Conservation (phyloP, 768 basidiomycete species). For the Candolleomyces efflorescens region DNA sequence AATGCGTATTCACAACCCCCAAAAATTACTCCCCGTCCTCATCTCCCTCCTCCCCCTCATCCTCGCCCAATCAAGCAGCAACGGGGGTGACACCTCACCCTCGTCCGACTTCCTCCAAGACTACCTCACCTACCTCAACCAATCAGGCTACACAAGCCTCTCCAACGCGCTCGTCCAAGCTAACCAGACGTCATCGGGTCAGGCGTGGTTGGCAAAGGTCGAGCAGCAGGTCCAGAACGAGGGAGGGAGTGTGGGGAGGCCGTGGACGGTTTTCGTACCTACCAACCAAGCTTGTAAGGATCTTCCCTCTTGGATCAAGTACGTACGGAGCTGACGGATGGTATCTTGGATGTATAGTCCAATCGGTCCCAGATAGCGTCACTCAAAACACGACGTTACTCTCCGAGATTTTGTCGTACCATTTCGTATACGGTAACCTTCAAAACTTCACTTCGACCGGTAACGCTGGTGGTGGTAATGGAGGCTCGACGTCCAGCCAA, state of each 20-base stretch:
- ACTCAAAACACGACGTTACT: constrained; percentile 23
- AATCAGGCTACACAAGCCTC: constrained; percentile 37
- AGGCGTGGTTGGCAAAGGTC: constrained; percentile 29
- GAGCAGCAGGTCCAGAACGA: no score
- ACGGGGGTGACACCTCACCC: constrained; percentile 6
- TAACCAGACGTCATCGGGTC: constrained; percentile 40
- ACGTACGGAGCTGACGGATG: constrained; percentile 15
- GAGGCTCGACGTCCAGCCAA: constrained; percentile 10
- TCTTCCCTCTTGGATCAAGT: background rate
- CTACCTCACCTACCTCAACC: constrained; percentile 35
- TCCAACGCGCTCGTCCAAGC: constrained; percentile 34
- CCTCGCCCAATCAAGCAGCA: constrained; percentile 12
- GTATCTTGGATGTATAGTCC: constrained; percentile 23
- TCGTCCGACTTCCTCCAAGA: constrained; percentile 21
- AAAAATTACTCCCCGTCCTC: constrained; percentile 1
- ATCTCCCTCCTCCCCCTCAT: constrained; percentile 13
- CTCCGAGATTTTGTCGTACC: constrained; percentile 51
- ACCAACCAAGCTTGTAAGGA: constrained; percentile 47
- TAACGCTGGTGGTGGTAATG: constrained; percentile 13
- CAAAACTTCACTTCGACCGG: constrained; percentile 15
- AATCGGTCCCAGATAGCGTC: constrained; percentile 21
- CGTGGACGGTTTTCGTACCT: constrained; percentile 53
- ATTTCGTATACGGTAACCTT: constrained; percentile 52
- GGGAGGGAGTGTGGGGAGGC: no score
- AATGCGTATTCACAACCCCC: background rate